Evolutionary conservation across 176 grass and related monocot species (phyloP).

Genomic region (Calamus simplicifolius): DNA sequence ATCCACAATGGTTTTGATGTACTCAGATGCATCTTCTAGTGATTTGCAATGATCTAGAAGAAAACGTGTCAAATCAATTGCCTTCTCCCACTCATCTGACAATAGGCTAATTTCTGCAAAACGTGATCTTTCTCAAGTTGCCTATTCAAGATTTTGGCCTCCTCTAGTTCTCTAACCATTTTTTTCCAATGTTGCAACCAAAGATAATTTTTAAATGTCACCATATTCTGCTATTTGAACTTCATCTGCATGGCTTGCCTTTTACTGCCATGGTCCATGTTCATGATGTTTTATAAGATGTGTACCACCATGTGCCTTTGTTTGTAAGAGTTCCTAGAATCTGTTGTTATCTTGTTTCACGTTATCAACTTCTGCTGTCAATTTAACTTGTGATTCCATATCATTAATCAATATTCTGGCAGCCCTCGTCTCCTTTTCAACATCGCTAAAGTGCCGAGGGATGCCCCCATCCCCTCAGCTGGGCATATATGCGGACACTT

Average conservation of each 20-base stretch:
- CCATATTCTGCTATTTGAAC: too few relatives aligned
- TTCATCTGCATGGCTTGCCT: too few relatives aligned
- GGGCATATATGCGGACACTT: not conserved
- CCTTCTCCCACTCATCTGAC: conserved; percentile 59
- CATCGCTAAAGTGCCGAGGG: conserved; percentile 9
- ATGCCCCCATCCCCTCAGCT: conserved; percentile 20
- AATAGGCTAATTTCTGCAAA: conserved; percentile 41
- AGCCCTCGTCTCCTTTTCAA: not conserved
- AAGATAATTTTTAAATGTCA: too few relatives aligned
- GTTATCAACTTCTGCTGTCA: conserved; percentile 29
- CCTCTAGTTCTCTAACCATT: not conserved
- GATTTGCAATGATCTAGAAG: conserved; percentile 57
- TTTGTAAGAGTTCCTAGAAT: conserved; percentile 9
- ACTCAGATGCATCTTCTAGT: conserved; percentile 63
- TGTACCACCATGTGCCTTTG: conserved; percentile 17
- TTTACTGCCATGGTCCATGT: not conserved
- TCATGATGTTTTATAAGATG: conserved; percentile 12
- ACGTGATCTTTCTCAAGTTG: conserved; percentile 18
- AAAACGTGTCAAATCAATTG: conserved; percentile 73
- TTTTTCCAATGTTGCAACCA: too few relatives aligned
- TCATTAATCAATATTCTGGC: too few relatives aligned
- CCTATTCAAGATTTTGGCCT: conserved; percentile 11
- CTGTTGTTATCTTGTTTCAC: conserved; percentile 23
- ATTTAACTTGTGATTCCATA: conserved; percentile 29
- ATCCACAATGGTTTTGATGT: conserved; percentile 58